These are phyloP conservation scores for Pisolithus thermaeus DNA, from an alignment of 1,284 basidiomycete genomes.

Conservation along the genomic window DNA sequence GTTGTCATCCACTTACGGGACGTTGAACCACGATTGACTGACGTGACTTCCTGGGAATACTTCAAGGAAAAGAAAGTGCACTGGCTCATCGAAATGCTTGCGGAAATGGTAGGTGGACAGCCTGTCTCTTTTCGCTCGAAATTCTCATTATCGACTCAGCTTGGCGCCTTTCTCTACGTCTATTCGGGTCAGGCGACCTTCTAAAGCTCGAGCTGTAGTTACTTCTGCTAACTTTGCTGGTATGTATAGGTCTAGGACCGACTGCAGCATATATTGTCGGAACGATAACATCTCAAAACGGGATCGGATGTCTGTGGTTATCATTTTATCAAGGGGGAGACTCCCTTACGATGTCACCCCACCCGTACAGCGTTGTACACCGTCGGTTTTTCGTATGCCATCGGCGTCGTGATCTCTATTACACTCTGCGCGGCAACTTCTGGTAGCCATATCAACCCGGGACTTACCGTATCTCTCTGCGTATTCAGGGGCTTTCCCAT, in stretches of 20 bases:
- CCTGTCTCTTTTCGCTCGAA: background rate
- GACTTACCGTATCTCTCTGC: conserved; percentile 49
- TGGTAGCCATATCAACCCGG: conserved; percentile 61
- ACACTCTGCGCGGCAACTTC: conserved; percentile 48
- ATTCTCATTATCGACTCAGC: conserved; percentile 23
- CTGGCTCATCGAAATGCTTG: conserved; percentile 52
- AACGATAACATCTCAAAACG: conserved; percentile 35
- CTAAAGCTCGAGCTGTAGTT: background rate
- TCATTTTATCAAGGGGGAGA: background rate
- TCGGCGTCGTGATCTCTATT: conserved; percentile 60
- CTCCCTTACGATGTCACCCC: conserved; percentile 3
- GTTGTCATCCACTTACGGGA: conserved; percentile 36
- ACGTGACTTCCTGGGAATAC: conserved; percentile 49
- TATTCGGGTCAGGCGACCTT: conserved; percentile 42
- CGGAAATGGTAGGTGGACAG: conserved; percentile 46
- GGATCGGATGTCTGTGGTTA: conserved; percentile 43
- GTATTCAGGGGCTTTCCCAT: conserved; percentile 53
- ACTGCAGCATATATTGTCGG: conserved; percentile 52
- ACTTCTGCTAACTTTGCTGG: background rate
- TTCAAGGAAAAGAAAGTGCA: conserved; percentile 44
- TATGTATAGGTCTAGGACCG: conserved; percentile 48
- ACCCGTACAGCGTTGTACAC: conserved; percentile 47
- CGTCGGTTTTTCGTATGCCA: conserved; percentile 57
- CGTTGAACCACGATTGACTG: conserved; percentile 32
- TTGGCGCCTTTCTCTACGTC: conserved; percentile 45